Evolutionary conservation across 371 early-diverging fungal species (phyloP).

Genomic region (Mortierella sp.): DNA sequence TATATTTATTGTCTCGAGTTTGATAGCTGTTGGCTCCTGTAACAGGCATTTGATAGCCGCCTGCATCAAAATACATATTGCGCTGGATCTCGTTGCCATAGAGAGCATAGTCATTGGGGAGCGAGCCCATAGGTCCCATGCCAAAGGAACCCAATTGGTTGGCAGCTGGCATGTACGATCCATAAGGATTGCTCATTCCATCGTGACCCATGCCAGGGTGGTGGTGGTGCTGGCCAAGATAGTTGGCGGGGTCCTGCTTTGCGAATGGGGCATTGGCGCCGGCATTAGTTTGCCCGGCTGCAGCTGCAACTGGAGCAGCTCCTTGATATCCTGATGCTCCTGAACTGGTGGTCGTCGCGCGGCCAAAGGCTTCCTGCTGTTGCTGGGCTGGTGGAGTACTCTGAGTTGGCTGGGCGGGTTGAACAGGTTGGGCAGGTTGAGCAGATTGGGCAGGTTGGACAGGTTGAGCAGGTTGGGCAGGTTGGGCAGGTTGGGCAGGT

Average conservation of each 20-base stretch:
- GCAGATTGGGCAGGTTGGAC: conserved; percentile 32
- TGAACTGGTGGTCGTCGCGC: conserved; percentile 21
- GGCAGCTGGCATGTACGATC: conserved; percentile 69
- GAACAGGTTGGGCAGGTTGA: conserved; percentile 34
- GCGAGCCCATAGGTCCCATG: conserved; percentile 74
- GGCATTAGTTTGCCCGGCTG: conserved; percentile 21
- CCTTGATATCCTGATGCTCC: conserved; percentile 30
- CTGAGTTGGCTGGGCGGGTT: conserved; percentile 29
- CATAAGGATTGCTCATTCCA: conserved; percentile 68
- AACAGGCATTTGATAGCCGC: conserved; percentile 33
- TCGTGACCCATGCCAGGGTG: conserved; percentile 61
- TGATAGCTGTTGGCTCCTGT: conserved; percentile 37
- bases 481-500: conserved; percentile 20
- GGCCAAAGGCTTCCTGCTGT: conserved; percentile 40
- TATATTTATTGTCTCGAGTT: conserved; percentile 53
- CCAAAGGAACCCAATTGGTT: conserved; percentile 75
- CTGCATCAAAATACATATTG: conserved; percentile 51
- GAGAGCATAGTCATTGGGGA: conserved; percentile 68
- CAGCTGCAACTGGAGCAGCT: conserved; percentile 25
- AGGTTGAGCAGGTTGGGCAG: conserved; percentile 30
- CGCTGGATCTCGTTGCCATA: conserved; percentile 67
- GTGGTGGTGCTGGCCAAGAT: conserved; percentile 46
- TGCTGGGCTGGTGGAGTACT: conserved; percentile 31
- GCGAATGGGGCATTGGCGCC: conserved; percentile 30
- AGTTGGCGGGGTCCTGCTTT: conserved; percentile 44